Base-by-base conservation (phyloP, 2,329 filamentous ascomycete species). In the Fonsecaea pedrosoi region DNA sequence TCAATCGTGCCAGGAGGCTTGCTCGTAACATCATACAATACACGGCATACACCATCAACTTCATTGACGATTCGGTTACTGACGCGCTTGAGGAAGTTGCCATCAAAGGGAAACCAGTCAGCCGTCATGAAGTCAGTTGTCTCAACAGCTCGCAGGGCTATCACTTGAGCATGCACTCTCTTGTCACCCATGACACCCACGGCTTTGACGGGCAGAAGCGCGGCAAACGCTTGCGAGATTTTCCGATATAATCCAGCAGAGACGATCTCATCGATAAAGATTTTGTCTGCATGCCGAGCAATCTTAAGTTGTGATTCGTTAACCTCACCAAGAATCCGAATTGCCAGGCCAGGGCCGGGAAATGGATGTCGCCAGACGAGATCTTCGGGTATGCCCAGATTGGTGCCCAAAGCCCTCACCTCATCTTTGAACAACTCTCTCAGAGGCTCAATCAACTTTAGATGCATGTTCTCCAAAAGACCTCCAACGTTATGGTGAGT, bases 371-470 rank as follows among this genome's bases (percentile, higher is more conserved):
- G 83, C 87, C 88, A 91, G 62, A 94, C 89, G 7, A 94, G 87
- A n/a, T 91, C 86, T 69, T 90, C 84, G 58, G 87, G 84, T 66
- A 94, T 91, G 32, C 88, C 88, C 3, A 94, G 83, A 69, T 91
- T 83, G 15, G 86, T 87, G 38, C 91, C 91, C 3, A 94, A 80
- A 70, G 84, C 80, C 66, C 90, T 85, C 32, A 92, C 91, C 80
- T 95, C 91, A 73, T 95, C 91, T 78, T 95, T 95, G 85, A 94
- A 94, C 35, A 95, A 82, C 75, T 92, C 88, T 53, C 90, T 84
- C 0, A 95, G 86, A 1, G 91, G 91, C 80, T 96, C 91, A 69
- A 95, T 91, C 40, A 82, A 75, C 74, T 81, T 78, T 54, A 79
- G 71, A 69, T 84, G 80, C 84, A 87, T 87, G 72, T 82, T 81